Evolutionary conservation across 2,329 filamentous ascomycete species (phyloP).

Genomic region (Fusarium sp.): DNA sequence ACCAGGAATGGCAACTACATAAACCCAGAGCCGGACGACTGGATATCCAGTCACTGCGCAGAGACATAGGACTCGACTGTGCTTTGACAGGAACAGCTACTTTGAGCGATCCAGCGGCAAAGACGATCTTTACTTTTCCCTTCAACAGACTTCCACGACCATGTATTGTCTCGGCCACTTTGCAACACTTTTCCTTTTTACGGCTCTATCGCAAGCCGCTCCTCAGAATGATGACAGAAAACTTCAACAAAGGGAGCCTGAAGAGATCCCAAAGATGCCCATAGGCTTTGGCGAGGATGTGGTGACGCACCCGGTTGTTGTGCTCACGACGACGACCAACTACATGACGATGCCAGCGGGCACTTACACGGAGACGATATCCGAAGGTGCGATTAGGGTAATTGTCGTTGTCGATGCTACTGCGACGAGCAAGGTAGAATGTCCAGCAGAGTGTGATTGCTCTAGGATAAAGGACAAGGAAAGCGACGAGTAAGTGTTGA

Average conservation of each 20-base stretch:
- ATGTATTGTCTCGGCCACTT: conserved; percentile 6
- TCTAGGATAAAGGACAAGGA: conserved; percentile 39
- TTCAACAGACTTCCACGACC: background rate
- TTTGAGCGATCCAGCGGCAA: background rate
- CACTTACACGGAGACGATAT: conserved; percentile 37
- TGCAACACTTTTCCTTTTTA: background rate
- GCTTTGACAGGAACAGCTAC: background rate
- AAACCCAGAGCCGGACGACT: conserved; percentile 16
- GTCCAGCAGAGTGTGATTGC: conserved; percentile 41
- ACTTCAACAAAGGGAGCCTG: background rate
- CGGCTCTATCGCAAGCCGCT: background rate
- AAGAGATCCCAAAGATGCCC: background rate
- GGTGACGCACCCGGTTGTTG: background rate
- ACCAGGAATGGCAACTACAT: conserved; percentile 23
- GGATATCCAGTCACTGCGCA: background rate
- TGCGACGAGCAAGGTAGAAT: conserved; percentile 7
- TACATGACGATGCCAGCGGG: conserved; percentile 41
- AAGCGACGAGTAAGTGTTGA: conserved; percentile 36
- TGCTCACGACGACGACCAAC: conserved; percentile 22
- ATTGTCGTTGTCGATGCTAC: conserved; percentile 34
- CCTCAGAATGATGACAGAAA: background rate
- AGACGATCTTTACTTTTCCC: background rate
- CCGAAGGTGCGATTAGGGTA: conserved; percentile 26
- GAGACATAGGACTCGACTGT: background rate
- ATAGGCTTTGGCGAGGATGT: background rate